These are phyloP conservation scores for Entomortierella lignicola DNA, from an alignment of 192 early-diverging fungal genomes.

Conservation along the genomic window DNA sequence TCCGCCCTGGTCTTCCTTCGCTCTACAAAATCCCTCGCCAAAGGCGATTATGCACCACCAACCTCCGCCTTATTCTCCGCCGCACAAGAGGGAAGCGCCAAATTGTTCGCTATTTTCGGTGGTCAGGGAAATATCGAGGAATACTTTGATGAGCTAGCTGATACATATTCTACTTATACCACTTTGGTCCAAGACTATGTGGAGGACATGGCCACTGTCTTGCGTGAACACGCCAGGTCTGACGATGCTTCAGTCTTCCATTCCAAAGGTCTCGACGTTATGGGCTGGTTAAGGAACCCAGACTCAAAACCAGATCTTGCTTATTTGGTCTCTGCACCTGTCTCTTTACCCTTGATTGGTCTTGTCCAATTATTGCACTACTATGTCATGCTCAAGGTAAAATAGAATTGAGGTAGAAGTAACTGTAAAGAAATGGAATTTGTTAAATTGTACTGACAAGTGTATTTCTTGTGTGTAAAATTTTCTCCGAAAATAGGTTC, in stretches of 20 bases:
- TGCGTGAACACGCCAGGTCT: slow-evolving; percentile 70
- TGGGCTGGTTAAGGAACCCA: slow-evolving; percentile 84
- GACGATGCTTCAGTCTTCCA: slow-evolving; percentile 74
- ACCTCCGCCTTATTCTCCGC: slow-evolving; percentile 78
- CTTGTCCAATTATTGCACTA: slow-evolving; percentile 92
- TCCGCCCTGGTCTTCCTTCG: slow-evolving; percentile 76
- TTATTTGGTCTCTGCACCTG: slow-evolving; percentile 80
- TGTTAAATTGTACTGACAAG: too few relatives aligned
- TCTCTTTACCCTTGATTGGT: slow-evolving; percentile 90
- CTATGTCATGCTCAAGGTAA: slow-evolving; percentile 80
- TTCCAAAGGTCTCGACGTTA: slow-evolving; percentile 85
- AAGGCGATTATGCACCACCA: slow-evolving; percentile 54
- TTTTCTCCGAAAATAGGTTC: too few relatives aligned
- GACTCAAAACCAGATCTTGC: slow-evolving; percentile 84
- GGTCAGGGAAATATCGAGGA: slow-evolving; percentile 96
- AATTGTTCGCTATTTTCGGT: slow-evolving; percentile 90
- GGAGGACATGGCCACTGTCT: slow-evolving; percentile 76
- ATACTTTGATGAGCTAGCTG: slow-evolving; percentile 92
- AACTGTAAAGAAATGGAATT: too few relatives aligned
- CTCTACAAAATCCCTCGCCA: slow-evolving; percentile 43
- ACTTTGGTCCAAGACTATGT: slow-evolving; percentile 80
- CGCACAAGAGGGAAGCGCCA: slow-evolving; percentile 68
- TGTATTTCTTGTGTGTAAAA: too few relatives aligned
- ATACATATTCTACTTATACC: slow-evolving; percentile 84
- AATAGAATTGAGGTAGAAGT: too few relatives aligned